phyloP scores from a whole-genome alignment of 1,284 basidiomycete genomes.

The Sanghuangporus weigelae region DNA sequence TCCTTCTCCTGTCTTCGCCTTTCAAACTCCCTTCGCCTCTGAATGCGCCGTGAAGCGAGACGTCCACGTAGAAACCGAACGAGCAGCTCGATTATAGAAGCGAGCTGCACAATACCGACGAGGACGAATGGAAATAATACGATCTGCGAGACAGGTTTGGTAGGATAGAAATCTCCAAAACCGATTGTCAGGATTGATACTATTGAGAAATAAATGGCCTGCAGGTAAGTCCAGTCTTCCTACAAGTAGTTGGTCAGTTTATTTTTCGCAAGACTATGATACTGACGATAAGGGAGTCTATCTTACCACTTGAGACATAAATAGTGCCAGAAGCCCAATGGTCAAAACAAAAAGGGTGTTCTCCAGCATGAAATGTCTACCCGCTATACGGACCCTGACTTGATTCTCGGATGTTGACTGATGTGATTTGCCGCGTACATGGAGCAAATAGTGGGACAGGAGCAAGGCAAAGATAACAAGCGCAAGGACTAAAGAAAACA shows the following conservation, averaged over 20 bases:
- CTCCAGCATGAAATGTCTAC: slow-evolving; percentile 35
- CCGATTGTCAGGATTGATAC: slow-evolving; percentile 73
- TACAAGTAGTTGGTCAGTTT: neutral
- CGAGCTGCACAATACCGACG: slow-evolving; percentile 58
- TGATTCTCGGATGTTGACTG: slow-evolving; percentile 18
- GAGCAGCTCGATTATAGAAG: slow-evolving; percentile 13
- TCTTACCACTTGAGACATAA: slow-evolving; percentile 20
- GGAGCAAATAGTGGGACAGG: slow-evolving; percentile 30
- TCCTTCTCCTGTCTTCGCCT: slow-evolving; percentile 15
- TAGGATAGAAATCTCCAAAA: slow-evolving; percentile 71
- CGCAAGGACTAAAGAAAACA: slow-evolving; percentile 31
- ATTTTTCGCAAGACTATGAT: neutral
- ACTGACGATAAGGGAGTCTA: neutral
- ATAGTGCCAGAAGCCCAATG: slow-evolving; percentile 23
- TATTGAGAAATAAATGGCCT: slow-evolving; percentile 62
- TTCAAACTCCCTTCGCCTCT: slow-evolving; percentile 5
- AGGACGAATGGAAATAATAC: slow-evolving; percentile 56
- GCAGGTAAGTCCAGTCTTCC: slow-evolving; percentile 23
- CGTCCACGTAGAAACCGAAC: slow-evolving; percentile 15
- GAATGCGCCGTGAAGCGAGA: neutral
- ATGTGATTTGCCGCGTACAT: slow-evolving; percentile 22
- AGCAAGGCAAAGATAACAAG: slow-evolving; percentile 32
- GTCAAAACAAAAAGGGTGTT: slow-evolving; percentile 32
- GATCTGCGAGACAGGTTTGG: slow-evolving; percentile 40
- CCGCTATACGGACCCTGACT: slow-evolving; percentile 27